Conservation (phyloP, 1,284 basidiomycete genomes). For the Ustilago sp. region DNA sequence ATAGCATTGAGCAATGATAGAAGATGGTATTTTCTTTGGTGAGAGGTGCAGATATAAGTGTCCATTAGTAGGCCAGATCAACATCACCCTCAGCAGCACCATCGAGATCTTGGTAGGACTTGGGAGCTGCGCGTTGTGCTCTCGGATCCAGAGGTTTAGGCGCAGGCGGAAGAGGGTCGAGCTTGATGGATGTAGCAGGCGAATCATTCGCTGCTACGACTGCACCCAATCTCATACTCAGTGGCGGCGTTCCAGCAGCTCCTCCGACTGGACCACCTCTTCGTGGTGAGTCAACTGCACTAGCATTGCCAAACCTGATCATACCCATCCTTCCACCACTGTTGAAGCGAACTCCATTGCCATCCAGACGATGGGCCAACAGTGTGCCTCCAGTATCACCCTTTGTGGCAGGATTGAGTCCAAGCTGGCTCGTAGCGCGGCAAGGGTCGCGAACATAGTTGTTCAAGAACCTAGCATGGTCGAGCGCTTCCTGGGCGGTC, state of each 20-base stretch:
- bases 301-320: conserved; percentile 46
- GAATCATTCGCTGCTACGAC: conserved; percentile 12
- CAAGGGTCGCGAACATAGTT: conserved; percentile 59
- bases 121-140: conserved; percentile 30
- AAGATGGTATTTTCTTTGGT: neutral
- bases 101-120: conserved; percentile 62
- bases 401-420: neutral
- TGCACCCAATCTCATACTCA: conserved; percentile 44
- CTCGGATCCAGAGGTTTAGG: conserved; percentile 58
- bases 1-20: neutral
- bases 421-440: conserved; percentile 27
- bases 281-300: conserved; percentile 35
- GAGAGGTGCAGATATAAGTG: neutral
- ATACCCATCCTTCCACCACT: conserved; percentile 42
- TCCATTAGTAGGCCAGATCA: conserved; percentile 47
- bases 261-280: neutral
- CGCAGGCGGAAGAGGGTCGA: conserved; percentile 42
- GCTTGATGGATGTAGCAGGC: conserved; percentile 16
- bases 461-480: conserved; percentile 49
- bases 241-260: neutral
- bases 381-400: conserved; percentile 6
- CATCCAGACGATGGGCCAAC: conserved; percentile 24
- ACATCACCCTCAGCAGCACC: conserved; percentile 52
- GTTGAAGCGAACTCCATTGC: conserved; percentile 23
- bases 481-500: conserved; percentile 14